Evolutionary conservation across 2,329 filamentous ascomycete genomes (phyloP).

Genomic region (Fusarium phyllophilum): DNA sequence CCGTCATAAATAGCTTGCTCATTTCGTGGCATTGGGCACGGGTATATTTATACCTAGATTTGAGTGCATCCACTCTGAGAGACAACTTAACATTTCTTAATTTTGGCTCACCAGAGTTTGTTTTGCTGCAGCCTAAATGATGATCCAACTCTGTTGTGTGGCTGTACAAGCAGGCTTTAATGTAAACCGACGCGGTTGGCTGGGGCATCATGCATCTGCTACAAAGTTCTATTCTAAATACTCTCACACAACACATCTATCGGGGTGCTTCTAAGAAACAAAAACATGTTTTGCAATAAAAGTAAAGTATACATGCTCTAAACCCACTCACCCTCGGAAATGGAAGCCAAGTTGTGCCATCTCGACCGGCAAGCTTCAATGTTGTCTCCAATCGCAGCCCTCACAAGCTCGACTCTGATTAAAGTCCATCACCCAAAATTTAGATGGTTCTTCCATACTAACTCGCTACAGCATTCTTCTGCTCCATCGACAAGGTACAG

Average conservation of each 20-base stretch:
- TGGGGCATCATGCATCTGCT: too few relatives aligned
- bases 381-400: neutral
- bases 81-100: neutral
- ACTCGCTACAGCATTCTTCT: too few relatives aligned
- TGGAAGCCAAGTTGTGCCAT: neutral
- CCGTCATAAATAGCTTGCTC: too few relatives aligned
- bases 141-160: neutral
- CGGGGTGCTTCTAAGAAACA: neutral
- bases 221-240: neutral
- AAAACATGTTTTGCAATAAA: neutral
- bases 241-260: neutral
- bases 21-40: too few relatives aligned
- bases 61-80: neutral
- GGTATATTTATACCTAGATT: too few relatives aligned
- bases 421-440: neutral
- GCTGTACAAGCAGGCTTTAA: neutral
- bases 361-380: neutral
- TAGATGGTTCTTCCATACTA: neutral
- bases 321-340: neutral
- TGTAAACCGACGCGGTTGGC: neutral
- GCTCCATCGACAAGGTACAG: neutral
- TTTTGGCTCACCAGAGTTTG: too few relatives aligned
- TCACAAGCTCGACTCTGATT: neutral
- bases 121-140: neutral
- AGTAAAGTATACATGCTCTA: neutral